Conservation (phyloP, 164 flowering plant species). For the Sextonia rubra region DNA sequence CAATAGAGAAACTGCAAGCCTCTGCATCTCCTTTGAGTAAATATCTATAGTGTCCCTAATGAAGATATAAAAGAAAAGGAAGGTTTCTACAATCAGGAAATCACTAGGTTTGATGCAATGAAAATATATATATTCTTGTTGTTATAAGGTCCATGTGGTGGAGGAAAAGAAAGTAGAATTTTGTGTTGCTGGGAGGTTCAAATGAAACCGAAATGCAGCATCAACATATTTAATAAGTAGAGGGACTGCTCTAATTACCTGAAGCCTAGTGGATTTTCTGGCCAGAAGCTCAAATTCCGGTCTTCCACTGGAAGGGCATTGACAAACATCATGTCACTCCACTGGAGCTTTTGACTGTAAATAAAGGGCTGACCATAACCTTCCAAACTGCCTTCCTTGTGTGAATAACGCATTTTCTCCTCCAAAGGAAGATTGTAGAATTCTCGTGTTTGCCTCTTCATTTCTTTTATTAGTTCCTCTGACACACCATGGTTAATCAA, state of each 20-base stretch:
- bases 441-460: slow-evolving; percentile 2
- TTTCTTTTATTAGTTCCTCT: neutral
- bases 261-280: slow-evolving; percentile 6
- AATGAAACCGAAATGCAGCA: no score
- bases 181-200: no score
- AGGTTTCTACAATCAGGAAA: neutral
- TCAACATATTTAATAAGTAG: neutral
- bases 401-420: slow-evolving; percentile 6
- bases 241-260: neutral
- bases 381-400: slow-evolving; percentile 7
- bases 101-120: no score
- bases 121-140: no score
- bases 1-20: slow-evolving; percentile 6
- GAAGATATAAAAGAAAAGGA: neutral
- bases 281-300: slow-evolving; percentile 6
- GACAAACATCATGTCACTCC: slow-evolving; percentile 13
- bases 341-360: slow-evolving; percentile 1
- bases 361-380: slow-evolving; percentile 9
- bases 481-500: slow-evolving; percentile 9
- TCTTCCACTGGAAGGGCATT: slow-evolving; percentile 4
- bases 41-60: neutral
- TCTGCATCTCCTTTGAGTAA: slow-evolving; percentile 8
- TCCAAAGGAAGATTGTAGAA: slow-evolving; percentile 8
- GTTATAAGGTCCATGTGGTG: neutral
- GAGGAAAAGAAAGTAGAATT: neutral